phyloP scores from a whole-genome alignment of 345 rosid species.

The Citrus maxima region DNA sequence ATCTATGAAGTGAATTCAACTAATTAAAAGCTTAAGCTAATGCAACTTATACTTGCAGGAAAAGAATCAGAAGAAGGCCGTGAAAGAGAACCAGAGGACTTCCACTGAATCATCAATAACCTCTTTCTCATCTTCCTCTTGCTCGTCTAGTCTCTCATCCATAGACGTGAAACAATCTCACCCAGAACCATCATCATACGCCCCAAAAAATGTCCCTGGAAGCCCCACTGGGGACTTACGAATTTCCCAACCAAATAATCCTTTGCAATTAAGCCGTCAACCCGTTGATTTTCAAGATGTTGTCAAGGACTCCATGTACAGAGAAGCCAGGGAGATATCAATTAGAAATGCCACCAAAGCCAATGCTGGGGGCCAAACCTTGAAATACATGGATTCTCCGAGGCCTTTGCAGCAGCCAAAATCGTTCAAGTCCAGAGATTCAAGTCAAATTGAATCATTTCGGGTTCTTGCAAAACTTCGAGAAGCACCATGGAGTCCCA shows the following conservation, averaged over 20 bases:
- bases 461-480: slow-evolving; percentile 34
- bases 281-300: slow-evolving; percentile 47
- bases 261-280: slow-evolving; percentile 30
- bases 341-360: slow-evolving; percentile 34
- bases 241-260: slow-evolving; percentile 33
- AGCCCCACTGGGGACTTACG: slow-evolving; percentile 19
- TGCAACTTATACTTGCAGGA: slow-evolving; percentile 50
- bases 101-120: slow-evolving; percentile 70
- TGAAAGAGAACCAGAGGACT: slow-evolving; percentile 50
- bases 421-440: slow-evolving; percentile 40
- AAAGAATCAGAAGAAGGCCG: slow-evolving; percentile 38
- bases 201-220: slow-evolving; percentile 27
- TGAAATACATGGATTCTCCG: slow-evolving; percentile 67
- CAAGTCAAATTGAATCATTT: slow-evolving; percentile 42
- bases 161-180: slow-evolving; percentile 52
- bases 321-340: slow-evolving; percentile 51
- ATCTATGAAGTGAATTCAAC: not conserved
- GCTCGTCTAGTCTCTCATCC: slow-evolving; percentile 75
- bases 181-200: slow-evolving; percentile 36
- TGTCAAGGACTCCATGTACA: slow-evolving; percentile 58
- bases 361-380: slow-evolving; percentile 30
- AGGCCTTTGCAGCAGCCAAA: slow-evolving; percentile 54
- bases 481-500: slow-evolving; percentile 29
- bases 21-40: not conserved
- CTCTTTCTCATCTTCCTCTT: slow-evolving; percentile 70